phyloP scores from a whole-genome alignment of 169 alveolate genomes.

The Miamiensis avidus region DNA sequence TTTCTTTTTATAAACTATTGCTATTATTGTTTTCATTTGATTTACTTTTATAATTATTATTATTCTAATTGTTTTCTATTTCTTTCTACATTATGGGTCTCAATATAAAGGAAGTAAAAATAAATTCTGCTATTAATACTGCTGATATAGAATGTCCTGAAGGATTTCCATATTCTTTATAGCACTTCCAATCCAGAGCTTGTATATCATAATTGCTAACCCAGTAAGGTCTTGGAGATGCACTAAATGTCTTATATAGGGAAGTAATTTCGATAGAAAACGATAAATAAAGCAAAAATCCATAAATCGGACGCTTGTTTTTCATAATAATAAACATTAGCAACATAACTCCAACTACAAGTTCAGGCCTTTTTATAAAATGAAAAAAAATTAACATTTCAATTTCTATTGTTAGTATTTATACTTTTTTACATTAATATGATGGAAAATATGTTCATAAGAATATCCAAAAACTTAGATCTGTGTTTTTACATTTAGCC shows the following conservation, averaged over 20 bases:
- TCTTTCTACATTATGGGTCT: not conserved
- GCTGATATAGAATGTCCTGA: constrained; percentile 6
- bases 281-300: too few species aligned
- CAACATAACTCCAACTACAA: not conserved
- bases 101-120: not conserved
- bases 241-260: not conserved
- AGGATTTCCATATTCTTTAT: constrained; percentile 16
- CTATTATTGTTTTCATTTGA: not conserved
- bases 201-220: not conserved
- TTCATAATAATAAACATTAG: too few species aligned
- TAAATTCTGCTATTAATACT: not conserved
- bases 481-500: not conserved
- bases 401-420: not conserved
- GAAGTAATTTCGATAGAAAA: not conserved
- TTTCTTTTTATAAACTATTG: not conserved
- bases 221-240: not conserved
- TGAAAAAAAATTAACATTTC: not conserved
- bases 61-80: not conserved
- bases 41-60: too few species aligned
- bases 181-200: not conserved
- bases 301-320: not conserved
- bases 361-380: not conserved
- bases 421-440: not conserved
- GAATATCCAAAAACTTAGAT: not conserved
- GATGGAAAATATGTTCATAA: not conserved